Base-by-base conservation (phyloP, 345 rosid species). In the Abelmoschus esculentus region DNA sequence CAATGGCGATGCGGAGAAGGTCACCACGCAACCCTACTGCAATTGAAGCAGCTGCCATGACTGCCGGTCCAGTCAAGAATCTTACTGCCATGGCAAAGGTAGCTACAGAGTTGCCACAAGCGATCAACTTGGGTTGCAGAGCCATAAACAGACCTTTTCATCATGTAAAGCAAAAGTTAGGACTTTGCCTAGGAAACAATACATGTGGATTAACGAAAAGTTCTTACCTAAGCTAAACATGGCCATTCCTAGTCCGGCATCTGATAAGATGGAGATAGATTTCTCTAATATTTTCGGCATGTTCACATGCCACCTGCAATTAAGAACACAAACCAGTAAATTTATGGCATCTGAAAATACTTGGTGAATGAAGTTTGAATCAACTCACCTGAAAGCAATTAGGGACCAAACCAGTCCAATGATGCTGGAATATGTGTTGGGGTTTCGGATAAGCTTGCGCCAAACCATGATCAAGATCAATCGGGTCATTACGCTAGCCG, bases 171-270 rank as follows among this genome's bases (percentile, higher is more conserved):
- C 28, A 40, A 17, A 1, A 28, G 10, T 17, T 44, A 61, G 34
- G 32, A 56, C 31, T 26, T 26, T 4, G 2, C 32, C 61, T 10
- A 56, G 32, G 14, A 44, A 29, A 66, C 3, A 9, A 32, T 19
- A 32, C 44, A 56, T 34, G 47, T 57, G 22, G 36, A 53, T 44
- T 31, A 66, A 42, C 12, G 54, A 38, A 3, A 54, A 15, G 9
- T 70, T 53, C 72, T 82, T 74, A 91, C 98, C 97, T 61, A 93
- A 88, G 79, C 97, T 93, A 85, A 93, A 93, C 96, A 93, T 93
- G 66, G 98, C 98, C 98, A 93, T 93, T 79, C 98, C 98, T 50
- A 93, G 93, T 65, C 98, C 98, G 65, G 98, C 98, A 83, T 93
- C 97, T 36, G 98, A 93, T 76, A 93, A 87, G 71, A 93, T 93